Conservation (phyloP, 805 yeast species). For the Candida lessepsii region DNA sequence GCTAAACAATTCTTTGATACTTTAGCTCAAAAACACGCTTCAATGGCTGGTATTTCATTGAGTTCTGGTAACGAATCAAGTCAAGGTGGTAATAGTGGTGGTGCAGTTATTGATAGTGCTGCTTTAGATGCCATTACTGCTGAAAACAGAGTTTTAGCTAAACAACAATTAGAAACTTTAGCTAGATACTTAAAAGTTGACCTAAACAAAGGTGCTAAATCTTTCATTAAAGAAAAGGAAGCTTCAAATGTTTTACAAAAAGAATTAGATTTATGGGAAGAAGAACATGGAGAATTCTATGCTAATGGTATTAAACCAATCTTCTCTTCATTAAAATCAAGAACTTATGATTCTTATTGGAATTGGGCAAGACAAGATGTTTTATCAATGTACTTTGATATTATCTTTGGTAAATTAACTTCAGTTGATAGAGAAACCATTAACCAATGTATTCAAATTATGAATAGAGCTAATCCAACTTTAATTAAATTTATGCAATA, state of each 20-base stretch:
- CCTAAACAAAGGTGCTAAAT: slow-evolving; percentile 85
- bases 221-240: slow-evolving; percentile 77
- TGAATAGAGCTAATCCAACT: slow-evolving; percentile 95
- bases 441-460: slow-evolving; percentile 91
- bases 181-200: slow-evolving; percentile 95
- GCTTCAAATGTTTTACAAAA: slow-evolving; percentile 80
- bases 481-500: slow-evolving; percentile 96
- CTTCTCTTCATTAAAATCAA: slow-evolving; percentile 88
- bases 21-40: slow-evolving; percentile 80
- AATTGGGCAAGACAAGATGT: slow-evolving; percentile 99
- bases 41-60: slow-evolving; percentile 75
- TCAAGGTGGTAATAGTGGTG: slow-evolving; percentile 58
- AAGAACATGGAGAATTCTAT: slow-evolving; percentile 84
- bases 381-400: slow-evolving; percentile 88
- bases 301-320: slow-evolving; percentile 88
- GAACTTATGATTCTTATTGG: slow-evolving; percentile 97
- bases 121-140: slow-evolving; percentile 82
- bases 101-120: slow-evolving; percentile 90
- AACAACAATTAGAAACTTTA: slow-evolving; percentile 81
- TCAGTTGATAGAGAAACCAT: slow-evolving; percentile 95
- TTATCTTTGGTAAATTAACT: slow-evolving; percentile 88
- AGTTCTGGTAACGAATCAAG: slow-evolving; percentile 63
- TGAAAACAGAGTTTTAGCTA: slow-evolving; percentile 67
- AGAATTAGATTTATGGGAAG: slow-evolving; percentile 88
- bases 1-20: slow-evolving; percentile 88